Conservation (phyloP, 2,329 filamentous ascomycete genomes). For the Periglandula ipomoeae region DNA sequence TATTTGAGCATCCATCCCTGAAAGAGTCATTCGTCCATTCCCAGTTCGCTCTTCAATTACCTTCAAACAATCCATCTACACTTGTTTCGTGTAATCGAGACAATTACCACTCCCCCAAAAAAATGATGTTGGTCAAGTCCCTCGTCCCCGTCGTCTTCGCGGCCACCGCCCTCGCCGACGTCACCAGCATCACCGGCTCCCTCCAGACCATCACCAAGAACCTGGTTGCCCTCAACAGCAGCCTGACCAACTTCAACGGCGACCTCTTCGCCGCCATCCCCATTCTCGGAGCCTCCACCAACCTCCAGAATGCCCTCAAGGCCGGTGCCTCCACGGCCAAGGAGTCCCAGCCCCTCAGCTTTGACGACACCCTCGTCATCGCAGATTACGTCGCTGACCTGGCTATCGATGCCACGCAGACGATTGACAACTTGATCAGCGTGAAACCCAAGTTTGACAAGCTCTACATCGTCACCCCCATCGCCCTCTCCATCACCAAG, state of each 20-base stretch:
- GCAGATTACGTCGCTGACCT: conserved; percentile 27
- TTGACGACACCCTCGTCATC: conserved; percentile 28
- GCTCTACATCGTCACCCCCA: conserved; percentile 30
- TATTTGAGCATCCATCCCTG: too few relatives aligned
- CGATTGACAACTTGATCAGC: conserved; percentile 26
- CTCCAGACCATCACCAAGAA: conserved; percentile 26
- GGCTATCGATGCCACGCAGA: conserved; percentile 25
- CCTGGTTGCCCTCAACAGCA: conserved; percentile 22
- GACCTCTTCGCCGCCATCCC: conserved; percentile 27
- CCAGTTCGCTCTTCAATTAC: too few relatives aligned
- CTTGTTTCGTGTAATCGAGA: too few relatives aligned
- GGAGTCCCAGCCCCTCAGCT: conserved; percentile 26
- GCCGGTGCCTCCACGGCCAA: conserved; percentile 27
- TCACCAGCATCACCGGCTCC: conserved; percentile 26
- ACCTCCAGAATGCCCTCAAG: conserved; percentile 31
- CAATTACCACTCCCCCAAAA: too few relatives aligned
- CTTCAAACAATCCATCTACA: too few relatives aligned
- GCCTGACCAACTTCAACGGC: conserved; percentile 27
- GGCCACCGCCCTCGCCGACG: conserved; percentile 21
- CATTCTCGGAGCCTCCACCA: conserved; percentile 28
- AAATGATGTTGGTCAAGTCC: conserved; percentile 23
- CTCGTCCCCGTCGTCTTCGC: conserved; percentile 18
- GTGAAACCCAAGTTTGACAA: conserved; percentile 34
- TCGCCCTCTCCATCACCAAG: conserved; percentile 32
- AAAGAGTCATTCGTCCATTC: too few relatives aligned